Evolutionary conservation across 768 basidiomycete species (phyloP), one percentile per base, ranked within the genome.

Genomic region (Sarcomyxa edulis): DNA sequence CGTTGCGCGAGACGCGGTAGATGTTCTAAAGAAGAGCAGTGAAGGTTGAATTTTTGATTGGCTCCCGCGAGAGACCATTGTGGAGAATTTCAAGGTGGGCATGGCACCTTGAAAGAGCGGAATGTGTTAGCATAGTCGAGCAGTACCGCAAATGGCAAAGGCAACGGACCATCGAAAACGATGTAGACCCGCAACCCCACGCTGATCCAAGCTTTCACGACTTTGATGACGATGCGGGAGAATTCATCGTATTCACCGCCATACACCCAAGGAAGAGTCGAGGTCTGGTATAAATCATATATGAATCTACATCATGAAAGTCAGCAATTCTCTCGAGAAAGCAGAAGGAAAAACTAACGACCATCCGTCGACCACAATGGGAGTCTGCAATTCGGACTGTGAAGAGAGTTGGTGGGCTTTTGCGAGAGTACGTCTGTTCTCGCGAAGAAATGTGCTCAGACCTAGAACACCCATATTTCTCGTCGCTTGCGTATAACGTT

Each of bases 1-100:
- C 6, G 71, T 71, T 9, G 76, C 63, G 24, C 89, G 74, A 16
- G 87, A 83, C 3, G 59, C 49, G 0, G 68, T 29, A 0, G 89
- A 91, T 1, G 89, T 91, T 20, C 88, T 77, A 56, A 89, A 92
- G 64, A 91, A 92, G 7, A 92, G 62, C 10, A 80, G 65, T 2
- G 76, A 74, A 19, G 75, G 73, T 30, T 83, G 71, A 26, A 90
- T 64, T 42, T 68, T 67, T 8, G 68, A 72, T 48, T 79, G 71
- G 10, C 64, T 68, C 14, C 80, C 59, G 29, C 88, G 78, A 16
- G 69, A 71, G 29, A 79, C 60, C 11, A 79, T 46, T 0, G 88
- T 88, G 5, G 75, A 64, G 47, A 87, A 81, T 59, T 91, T 91
- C 36, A 86, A 60, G n/a, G 65, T 60, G 0, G 87, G 84, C 35